These are phyloP conservation scores for Sporothrix curviconia DNA, from an alignment of 2,329 filamentous ascomycete species.

Conservation along the genomic window DNA sequence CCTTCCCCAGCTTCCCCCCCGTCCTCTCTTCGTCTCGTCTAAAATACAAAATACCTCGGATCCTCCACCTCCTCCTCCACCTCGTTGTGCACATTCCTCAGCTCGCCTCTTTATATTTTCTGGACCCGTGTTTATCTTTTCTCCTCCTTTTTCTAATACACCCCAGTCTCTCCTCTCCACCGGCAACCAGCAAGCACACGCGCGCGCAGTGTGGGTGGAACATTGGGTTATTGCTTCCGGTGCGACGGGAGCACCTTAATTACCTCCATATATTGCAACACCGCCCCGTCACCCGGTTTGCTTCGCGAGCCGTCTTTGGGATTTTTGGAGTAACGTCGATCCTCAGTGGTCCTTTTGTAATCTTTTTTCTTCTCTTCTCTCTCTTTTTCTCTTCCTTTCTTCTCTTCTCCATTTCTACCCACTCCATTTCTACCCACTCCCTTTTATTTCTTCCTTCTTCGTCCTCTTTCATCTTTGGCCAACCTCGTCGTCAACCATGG, in stretches of 20 bases:
- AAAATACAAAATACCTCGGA: neutral
- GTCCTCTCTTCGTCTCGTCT: neutral
- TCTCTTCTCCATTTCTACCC: neutral
- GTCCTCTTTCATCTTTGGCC: too few species aligned
- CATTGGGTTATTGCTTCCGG: neutral
- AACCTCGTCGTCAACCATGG: neutral
- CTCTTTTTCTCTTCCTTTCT: neutral
- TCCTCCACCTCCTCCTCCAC: neutral
- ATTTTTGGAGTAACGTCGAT: conserved; percentile 11
- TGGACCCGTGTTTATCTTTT: neutral
- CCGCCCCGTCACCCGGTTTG: neutral
- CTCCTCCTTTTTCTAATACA: neutral
- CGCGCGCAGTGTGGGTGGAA: conserved; percentile 4
- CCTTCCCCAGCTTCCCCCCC: too few species aligned
- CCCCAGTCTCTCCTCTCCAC: neutral
- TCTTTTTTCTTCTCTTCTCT: neutral
- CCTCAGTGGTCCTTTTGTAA: neutral
- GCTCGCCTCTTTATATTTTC: neutral
- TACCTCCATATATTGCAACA: conserved; percentile 8
- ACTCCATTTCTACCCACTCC: neutral
- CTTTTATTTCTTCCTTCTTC: neutral
- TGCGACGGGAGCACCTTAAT: conserved; percentile 8
- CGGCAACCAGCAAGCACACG: conserved; percentile 7
- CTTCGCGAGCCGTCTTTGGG: neutral
- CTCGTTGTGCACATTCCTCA: neutral